phyloP scores from a whole-genome alignment of 2,329 filamentous ascomycete species.

The Monosporascus sp. region DNA sequence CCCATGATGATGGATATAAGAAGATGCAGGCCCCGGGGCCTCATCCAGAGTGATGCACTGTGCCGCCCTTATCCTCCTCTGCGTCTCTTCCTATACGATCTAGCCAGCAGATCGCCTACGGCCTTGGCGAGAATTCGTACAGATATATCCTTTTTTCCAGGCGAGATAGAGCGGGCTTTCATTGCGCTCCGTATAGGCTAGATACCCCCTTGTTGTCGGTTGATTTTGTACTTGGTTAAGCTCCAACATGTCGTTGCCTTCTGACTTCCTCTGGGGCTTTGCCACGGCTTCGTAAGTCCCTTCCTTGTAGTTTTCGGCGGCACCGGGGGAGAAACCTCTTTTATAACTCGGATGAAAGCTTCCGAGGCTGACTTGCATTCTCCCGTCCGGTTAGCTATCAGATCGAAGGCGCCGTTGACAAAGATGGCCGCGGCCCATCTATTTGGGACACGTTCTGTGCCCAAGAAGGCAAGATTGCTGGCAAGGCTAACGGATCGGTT shows the following conservation, averaged over 20 bases:
- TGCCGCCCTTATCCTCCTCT: conserved; percentile 6
- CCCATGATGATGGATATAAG: conserved; percentile 18
- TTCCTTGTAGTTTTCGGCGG: background rate
- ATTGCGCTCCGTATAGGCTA: conserved; percentile 14
- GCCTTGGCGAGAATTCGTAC: conserved; percentile 18
- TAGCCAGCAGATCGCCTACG: conserved; percentile 7
- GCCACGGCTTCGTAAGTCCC: conserved; percentile 65
- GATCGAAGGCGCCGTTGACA: conserved; percentile 70
- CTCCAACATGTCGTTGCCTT: conserved; percentile 52
- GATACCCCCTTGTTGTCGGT: conserved; percentile 11
- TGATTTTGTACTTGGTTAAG: conserved; percentile 4
- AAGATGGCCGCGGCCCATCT: conserved; percentile 74
- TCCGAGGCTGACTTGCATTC: conserved; percentile 9
- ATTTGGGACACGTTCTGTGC: conserved; percentile 91
- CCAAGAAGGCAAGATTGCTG: conserved; percentile 76
- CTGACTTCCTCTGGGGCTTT: conserved; percentile 75
- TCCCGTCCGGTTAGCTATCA: conserved; percentile 61
- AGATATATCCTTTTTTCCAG: conserved; percentile 24
- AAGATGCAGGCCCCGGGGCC: conserved; percentile 12
- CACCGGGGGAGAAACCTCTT: background rate
- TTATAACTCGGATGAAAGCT: conserved; percentile 1
- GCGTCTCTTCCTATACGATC: conserved; percentile 1
- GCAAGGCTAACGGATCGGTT: conserved; percentile 67
- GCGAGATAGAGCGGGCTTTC: conserved; percentile 18
- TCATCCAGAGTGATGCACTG: conserved; percentile 7